Evolutionary conservation across 371 early-diverging fungal species (phyloP).

Genomic region (Choanephora cucurbitarum): DNA sequence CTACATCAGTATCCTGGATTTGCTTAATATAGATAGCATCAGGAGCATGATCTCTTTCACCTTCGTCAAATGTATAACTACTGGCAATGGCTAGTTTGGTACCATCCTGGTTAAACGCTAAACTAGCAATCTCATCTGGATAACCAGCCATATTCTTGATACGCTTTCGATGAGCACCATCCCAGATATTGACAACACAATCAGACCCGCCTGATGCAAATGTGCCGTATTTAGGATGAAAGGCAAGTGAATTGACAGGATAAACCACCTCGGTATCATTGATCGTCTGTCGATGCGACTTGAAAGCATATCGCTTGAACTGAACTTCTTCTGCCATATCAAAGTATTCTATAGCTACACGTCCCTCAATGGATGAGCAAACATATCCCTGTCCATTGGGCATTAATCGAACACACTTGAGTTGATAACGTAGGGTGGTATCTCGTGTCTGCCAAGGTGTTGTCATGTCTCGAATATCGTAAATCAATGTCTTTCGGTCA

Average conservation of each 20-base stretch:
- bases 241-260: slow-evolving; percentile 93
- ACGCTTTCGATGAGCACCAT: slow-evolving; percentile 88
- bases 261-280: slow-evolving; percentile 85
- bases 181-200: slow-evolving; percentile 92
- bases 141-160: slow-evolving; percentile 78
- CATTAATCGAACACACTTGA: slow-evolving; percentile 78
- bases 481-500: slow-evolving; percentile 75
- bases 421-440: slow-evolving; percentile 81
- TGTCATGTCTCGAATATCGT: slow-evolving; percentile 82
- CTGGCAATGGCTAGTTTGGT: slow-evolving; percentile 83
- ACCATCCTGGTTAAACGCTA: slow-evolving; percentile 84
- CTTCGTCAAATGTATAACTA: slow-evolving; percentile 94
- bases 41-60: slow-evolving; percentile 85
- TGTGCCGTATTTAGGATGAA: slow-evolving; percentile 90
- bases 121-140: slow-evolving; percentile 82
- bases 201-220: slow-evolving; percentile 96
- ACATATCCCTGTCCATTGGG: slow-evolving; percentile 87
- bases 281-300: slow-evolving; percentile 85
- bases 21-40: slow-evolving; percentile 80
- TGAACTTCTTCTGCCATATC: slow-evolving; percentile 67
- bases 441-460: slow-evolving; percentile 75
- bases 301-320: slow-evolving; percentile 90
- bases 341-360: slow-evolving; percentile 93
- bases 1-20: slow-evolving; percentile 70
- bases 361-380: slow-evolving; percentile 89